These are phyloP conservation scores for Phanerochaete sordida DNA, from an alignment of 768 basidiomycete species.

Conservation along the genomic window DNA sequence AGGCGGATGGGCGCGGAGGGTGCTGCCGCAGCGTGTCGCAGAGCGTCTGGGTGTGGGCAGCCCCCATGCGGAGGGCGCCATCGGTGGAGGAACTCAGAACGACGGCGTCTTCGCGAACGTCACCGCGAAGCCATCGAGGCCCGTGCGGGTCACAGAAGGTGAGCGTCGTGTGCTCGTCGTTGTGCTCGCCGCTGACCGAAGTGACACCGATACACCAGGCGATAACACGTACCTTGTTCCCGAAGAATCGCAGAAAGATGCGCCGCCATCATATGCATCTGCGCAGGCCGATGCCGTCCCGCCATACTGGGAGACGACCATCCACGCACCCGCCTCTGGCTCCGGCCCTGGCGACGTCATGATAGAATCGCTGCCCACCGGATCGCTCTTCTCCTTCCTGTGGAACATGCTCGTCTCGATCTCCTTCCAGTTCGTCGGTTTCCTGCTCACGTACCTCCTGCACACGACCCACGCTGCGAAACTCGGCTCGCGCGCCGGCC, in stretches of 20 bases:
- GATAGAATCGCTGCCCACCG: constrained; percentile 88
- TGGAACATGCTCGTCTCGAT: constrained; percentile 84
- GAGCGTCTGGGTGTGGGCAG: constrained; percentile 39
- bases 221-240: constrained; percentile 75
- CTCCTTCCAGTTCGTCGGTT: constrained; percentile 97
- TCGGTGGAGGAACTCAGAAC: constrained; percentile 73
- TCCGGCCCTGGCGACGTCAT: constrained; percentile 63
- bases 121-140: constrained; percentile 71
- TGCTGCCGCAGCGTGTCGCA: constrained; percentile 65
- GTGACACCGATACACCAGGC: constrained; percentile 35
- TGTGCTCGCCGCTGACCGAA: neutral
- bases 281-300: constrained; percentile 96
- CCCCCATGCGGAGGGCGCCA: constrained; percentile 11
- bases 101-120: constrained; percentile 97
- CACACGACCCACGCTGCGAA: constrained; percentile 92
- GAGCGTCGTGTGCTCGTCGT: constrained; percentile 16
- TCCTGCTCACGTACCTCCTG: constrained; percentile 89
- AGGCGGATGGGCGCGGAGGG: constrained; percentile 38
- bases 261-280: constrained; percentile 87
- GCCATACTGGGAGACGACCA: constrained; percentile 95
- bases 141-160: constrained; percentile 47
- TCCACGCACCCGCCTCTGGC: constrained; percentile 73
- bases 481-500: constrained; percentile 88
- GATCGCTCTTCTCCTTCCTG: constrained; percentile 66
- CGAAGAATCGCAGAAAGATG: constrained; percentile 78